phyloP scores from a whole-genome alignment of 495 filamentous ascomycete genomes.

The Cudoniella acicularis region DNA sequence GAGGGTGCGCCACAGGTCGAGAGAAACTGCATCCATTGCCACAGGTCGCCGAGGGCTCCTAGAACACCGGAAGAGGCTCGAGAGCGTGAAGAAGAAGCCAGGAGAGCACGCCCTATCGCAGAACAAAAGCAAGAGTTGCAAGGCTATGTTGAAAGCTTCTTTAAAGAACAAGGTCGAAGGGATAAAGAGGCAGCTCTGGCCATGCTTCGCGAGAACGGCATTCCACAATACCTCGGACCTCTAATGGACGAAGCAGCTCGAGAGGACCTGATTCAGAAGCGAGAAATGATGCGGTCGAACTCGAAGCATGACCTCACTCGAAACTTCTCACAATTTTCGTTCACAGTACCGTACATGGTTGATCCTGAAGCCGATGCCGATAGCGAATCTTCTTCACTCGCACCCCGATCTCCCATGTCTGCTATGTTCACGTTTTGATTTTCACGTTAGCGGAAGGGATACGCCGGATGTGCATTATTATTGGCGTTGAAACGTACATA shows the following conservation, averaged over 20 bases:
- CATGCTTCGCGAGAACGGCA: not conserved
- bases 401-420: not conserved
- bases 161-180: not conserved
- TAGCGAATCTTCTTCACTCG: not conserved
- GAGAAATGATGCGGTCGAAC: not conserved
- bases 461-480: too few species aligned
- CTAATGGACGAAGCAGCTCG: not conserved
- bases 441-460: too few species aligned
- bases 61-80: not conserved
- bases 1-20: constrained; percentile 29
- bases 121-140: not conserved
- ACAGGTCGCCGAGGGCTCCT: not conserved
- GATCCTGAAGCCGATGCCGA: not conserved
- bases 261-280: not conserved
- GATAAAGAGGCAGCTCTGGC: not conserved
- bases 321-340: not conserved
- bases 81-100: not conserved
- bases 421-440: too few species aligned
- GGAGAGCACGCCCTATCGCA: not conserved
- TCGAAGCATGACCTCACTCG: not conserved
- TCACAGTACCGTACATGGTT: not conserved
- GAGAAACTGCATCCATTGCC: constrained; percentile 18
- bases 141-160: constrained; percentile 11
- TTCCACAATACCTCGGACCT: not conserved
- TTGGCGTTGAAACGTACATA: too few species aligned